Conservation (phyloP, 305 asterid genomes). For the Fraxinus platypoda region DNA sequence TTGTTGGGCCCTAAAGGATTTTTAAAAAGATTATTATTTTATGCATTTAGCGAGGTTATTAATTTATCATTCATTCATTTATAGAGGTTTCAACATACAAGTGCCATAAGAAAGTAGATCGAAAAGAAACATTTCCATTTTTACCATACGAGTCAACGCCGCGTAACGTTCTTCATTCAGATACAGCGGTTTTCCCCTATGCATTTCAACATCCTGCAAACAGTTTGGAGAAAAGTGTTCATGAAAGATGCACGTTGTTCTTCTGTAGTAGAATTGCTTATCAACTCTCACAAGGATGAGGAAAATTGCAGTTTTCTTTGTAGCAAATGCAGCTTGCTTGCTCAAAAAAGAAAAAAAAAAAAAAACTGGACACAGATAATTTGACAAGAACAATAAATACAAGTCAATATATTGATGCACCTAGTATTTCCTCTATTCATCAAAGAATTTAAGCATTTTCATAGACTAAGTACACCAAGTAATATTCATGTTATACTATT, state of each 20-base stretch:
- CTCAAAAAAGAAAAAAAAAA: background rate
- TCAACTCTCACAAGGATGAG: background rate
- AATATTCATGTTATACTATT: background rate
- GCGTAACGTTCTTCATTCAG: conserved; percentile 94
- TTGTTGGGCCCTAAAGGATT: background rate
- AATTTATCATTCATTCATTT: background rate
- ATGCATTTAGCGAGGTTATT: background rate
- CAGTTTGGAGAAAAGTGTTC: conserved; percentile 9
- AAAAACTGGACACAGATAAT: conserved; percentile 6
- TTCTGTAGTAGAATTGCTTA: background rate
- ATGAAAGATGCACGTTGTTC: conserved; percentile 17
- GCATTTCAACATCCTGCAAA: conserved; percentile 81
- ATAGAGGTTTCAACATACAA: background rate
- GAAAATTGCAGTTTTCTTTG: background rate
- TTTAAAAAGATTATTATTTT: background rate
- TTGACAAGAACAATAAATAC: background rate
- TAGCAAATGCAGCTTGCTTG: background rate
- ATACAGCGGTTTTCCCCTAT: conserved; percentile 86
- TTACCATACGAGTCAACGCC: conserved; percentile 85
- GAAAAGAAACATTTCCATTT: conserved; percentile 5
- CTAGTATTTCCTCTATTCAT: background rate
- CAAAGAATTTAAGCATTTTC: background rate
- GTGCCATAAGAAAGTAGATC: conserved; percentile 6
- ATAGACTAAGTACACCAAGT: background rate
- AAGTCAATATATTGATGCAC: background rate